Conservation (phyloP, 83 land plant genomes). For the Larix sibirica region DNA sequence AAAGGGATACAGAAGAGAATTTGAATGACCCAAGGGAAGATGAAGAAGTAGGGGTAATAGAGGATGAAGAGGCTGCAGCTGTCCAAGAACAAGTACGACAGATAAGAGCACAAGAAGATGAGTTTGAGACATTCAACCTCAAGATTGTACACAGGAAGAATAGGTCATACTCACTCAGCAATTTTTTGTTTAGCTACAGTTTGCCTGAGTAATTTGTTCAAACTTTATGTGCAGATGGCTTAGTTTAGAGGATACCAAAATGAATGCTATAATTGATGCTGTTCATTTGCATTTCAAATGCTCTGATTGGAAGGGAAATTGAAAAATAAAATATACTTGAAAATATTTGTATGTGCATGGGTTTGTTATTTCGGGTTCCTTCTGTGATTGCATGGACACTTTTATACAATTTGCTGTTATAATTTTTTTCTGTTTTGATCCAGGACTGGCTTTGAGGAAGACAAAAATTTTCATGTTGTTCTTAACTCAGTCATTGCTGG, state of each 20-base stretch:
- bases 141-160: conserved; percentile 95
- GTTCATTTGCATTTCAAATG: not conserved
- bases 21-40: conserved; percentile 45
- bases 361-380: not conserved
- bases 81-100: conserved; percentile 95
- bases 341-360: not conserved
- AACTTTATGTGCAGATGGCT: too few relatives aligned
- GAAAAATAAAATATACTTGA: not conserved
- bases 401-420: too few relatives aligned
- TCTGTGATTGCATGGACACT: not conserved
- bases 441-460: conserved; percentile 99
- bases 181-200: not conserved
- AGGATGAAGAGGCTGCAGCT: conserved; percentile 91
- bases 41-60: conserved; percentile 60
- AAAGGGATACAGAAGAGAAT: conserved; percentile 35
- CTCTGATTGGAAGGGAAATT: not conserved
- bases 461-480: conserved; percentile 93
- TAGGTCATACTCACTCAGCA: conserved; percentile 44
- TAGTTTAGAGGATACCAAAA: not conserved
- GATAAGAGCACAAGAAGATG: conserved; percentile 90
- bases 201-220: not conserved
- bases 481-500: conserved; percentile 97
- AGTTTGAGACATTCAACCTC: conserved; percentile 91
- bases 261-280: not conserved
- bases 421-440: not conserved